Evolutionary conservation across 495 filamentous ascomycete genomes (phyloP), one percentile per base, ranked within the genome.

Genomic region (Friedmanniomyces simplex): DNA sequence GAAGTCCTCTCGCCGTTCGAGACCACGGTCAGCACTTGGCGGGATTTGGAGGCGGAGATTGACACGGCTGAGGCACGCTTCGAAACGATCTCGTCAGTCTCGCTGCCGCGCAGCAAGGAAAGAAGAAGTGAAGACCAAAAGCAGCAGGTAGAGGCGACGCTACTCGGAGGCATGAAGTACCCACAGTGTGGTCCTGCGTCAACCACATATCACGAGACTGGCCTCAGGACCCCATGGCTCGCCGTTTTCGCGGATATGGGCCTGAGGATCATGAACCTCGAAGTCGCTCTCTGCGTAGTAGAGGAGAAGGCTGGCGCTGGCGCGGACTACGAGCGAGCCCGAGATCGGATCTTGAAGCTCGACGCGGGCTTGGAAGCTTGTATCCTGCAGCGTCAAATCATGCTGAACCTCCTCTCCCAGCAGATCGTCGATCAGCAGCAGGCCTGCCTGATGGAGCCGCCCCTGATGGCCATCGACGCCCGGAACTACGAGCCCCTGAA

Each of bases 401-500:
- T 4, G 6, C 1, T 22, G 14, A 3, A 12, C n/a, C 7, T 4
- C 2, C 21, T 34, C 30, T 3, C 37, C 3, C 21, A 39, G 54
- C 56, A n/a, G 13, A 18, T 37, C 11, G 30, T 49, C 30, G 55
- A 63, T 26, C 28, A 54, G 22, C 50, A 58, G 36, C n/a, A 54
- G 2, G 55, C 60, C n/a, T 50, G 52, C 55, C 58, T 50, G 30
- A n/a, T 22, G 22, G 14, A 24, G 0, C 20, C 52, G 2, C 51
- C 62, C 7, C 16, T 59, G 3, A 25, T 62, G 1, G 22, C 28
- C 13, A 26, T 39, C 16, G 62, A 65, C 39, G 48, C 25, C 14
- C 54, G 62, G 24, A 20, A 14, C 7, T 61, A 58, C 42, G 58
- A 61, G 36, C 58, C 62, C 4, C 55, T 65, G 2, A 53, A 56